Evolutionary conservation across 2,329 filamentous ascomycete genomes (phyloP).

Genomic region (Botrytis tulipae): DNA sequence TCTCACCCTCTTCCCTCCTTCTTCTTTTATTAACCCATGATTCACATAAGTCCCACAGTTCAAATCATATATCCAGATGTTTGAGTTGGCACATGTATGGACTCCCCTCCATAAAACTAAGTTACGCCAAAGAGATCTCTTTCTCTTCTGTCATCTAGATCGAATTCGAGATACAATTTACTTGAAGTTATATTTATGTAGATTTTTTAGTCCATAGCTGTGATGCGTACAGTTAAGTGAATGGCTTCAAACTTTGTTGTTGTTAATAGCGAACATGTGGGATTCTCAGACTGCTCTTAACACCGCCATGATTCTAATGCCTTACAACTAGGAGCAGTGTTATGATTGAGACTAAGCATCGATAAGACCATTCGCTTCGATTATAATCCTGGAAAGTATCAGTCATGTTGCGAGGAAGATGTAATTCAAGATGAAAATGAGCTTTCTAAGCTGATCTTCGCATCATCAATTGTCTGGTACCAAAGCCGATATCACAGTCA

Average conservation of each 20-base stretch:
- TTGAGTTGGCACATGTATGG: not conserved
- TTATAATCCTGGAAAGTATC: not conserved
- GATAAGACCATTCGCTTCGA: not conserved
- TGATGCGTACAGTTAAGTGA: rapidly evolving
- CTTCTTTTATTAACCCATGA: not conserved
- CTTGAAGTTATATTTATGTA: not conserved
- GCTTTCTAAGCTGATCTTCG: not conserved
- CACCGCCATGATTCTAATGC: not conserved
- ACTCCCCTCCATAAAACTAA: not conserved
- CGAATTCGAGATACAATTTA: not conserved
- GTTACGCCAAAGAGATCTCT: not conserved
- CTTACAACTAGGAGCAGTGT: not conserved
- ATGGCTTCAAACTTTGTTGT: not conserved
- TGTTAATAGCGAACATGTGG: not conserved
- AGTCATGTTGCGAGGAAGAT: not conserved
- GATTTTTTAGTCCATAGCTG: rapidly evolving
- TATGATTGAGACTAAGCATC: not conserved
- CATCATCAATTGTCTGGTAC: not conserved
- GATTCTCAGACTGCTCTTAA: not conserved
- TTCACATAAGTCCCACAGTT: not conserved
- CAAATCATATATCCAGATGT: not conserved
- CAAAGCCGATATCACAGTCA: not conserved
- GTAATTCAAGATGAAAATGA: not conserved
- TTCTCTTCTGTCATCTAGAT: not conserved
- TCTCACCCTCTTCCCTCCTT: not conserved